phyloP scores from a whole-genome alignment of 345 rosid genomes.

The Boechera stricta region DNA sequence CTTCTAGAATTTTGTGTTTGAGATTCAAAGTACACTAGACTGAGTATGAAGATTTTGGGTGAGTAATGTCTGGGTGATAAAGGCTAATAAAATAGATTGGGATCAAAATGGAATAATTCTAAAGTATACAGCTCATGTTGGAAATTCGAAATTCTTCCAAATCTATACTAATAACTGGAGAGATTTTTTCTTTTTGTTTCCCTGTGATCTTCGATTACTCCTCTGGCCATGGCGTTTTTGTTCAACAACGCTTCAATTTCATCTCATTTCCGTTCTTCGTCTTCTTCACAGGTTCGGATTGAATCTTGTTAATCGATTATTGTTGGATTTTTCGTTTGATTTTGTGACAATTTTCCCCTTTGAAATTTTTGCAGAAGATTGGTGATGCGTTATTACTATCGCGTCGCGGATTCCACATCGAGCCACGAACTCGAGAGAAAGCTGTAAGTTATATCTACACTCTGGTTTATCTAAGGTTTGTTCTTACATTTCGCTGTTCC shows the following conservation, averaged over 20 bases:
- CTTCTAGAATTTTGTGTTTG: neutral
- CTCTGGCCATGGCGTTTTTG: slow-evolving; percentile 61
- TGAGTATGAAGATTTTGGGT: neutral
- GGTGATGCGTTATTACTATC: slow-evolving; percentile 47
- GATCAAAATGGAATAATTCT: neutral
- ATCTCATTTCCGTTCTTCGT: slow-evolving; percentile 54
- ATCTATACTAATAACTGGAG: neutral
- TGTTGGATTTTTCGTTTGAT: slow-evolving; percentile 15
- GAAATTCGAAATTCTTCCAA: neutral
- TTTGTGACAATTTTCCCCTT: neutral
- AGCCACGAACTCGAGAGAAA: slow-evolving; percentile 79
- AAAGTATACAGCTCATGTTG: neutral
- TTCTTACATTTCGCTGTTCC: neutral
- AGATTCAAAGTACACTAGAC: neutral
- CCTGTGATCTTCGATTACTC: neutral
- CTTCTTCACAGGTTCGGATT: slow-evolving; percentile 53
- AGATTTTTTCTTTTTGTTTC: neutral
- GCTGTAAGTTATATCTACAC: slow-evolving; percentile 57
- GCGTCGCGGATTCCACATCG: slow-evolving; percentile 69
- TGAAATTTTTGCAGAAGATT: slow-evolving; percentile 40
- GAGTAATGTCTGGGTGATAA: neutral
- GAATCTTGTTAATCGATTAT: slow-evolving; percentile 10
- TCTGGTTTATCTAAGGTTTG: neutral
- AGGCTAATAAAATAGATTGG: neutral
- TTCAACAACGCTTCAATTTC: slow-evolving; percentile 50